Evolutionary conservation across 805 yeast species (phyloP), one percentile per base, ranked within the genome.

Genomic region (Maudiozyma serrabonitensis): DNA sequence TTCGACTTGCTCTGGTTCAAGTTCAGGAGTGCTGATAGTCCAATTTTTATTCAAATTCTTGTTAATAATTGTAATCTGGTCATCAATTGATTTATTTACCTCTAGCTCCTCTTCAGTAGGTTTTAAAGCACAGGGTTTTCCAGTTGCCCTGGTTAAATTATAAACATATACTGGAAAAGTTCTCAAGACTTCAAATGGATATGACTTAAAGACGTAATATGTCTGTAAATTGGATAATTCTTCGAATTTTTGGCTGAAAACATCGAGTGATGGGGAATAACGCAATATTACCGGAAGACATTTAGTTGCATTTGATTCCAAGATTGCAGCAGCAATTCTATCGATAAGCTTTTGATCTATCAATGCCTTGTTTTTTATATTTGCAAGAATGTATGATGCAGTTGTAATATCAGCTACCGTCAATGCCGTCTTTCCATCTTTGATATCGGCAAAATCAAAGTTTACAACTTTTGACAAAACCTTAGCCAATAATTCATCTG

Each of bases 371-470:
- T 54, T 49, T 5, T 47, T 40, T 32, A 68, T 32, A 18, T 53
- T 53, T 13, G 57, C 48, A 28, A 65, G 25, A 6, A 69, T 21
- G 48, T 61, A 59, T 1, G 59, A 45, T 11, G 63, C 51, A 39
- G 58, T 62, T 2, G 57, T 48, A 8, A 69, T 47, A 15, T 59
- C 61, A 2, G 39, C 43, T 0, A 55, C 51, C 15, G 50, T 47
- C 28, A 66, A 42, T 1, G 41, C 46, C 11, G 52, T 46, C 43
- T 63, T 62, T 0, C 65, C 70, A 23, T 69, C 74, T 9, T 62
- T 61, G 1, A 57, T 46, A 41, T 71, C 74, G 21, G 56, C 59
- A 2, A 56, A 55, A 50, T 73, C 78, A 12, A 75, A 75, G 28
- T 57, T 42, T 1, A 75, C 54, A 6, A 73, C 55, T 47, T 73